These are phyloP conservation scores for Corchorus olitorius DNA, from an alignment of 345 rosid genomes.

Conservation along the genomic window DNA sequence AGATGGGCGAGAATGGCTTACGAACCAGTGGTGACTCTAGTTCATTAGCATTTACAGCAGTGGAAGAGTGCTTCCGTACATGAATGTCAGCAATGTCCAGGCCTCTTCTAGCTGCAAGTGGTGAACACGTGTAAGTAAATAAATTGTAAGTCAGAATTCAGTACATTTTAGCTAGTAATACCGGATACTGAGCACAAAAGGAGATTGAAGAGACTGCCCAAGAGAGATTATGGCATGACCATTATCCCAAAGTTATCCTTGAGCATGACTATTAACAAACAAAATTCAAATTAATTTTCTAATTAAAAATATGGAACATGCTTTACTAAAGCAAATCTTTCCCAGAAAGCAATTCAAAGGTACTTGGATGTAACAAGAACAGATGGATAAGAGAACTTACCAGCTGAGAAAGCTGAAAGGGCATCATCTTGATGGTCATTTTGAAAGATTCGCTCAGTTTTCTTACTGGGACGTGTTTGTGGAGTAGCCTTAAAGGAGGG, in stretches of 20 bases:
- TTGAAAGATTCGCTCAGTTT: conserved; percentile 48
- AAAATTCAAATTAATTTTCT: not conserved
- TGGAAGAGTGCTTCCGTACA: conserved; percentile 57
- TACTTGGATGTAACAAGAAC: not conserved
- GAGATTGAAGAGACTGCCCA: not conserved
- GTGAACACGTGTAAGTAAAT: not conserved
- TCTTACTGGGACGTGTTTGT: conserved; percentile 51
- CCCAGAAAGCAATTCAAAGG: not conserved
- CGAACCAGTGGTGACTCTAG: conserved; percentile 71
- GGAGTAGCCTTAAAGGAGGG: conserved; percentile 44
- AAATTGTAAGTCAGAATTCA: not conserved
- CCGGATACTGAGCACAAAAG: not conserved
- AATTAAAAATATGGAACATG: not conserved
- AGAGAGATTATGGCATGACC: not conserved
- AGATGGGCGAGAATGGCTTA: conserved; percentile 87
- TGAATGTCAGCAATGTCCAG: conserved; percentile 71
- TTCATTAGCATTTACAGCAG: conserved; percentile 40
- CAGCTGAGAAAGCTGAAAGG: conserved; percentile 52
- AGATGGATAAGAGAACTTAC: conserved; percentile 43
- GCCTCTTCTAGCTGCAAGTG: conserved; percentile 60
- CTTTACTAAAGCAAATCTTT: too few species aligned
- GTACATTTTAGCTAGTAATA: not conserved
- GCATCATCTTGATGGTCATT: conserved; percentile 49
- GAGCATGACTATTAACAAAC: not conserved
- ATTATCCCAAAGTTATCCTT: not conserved